These are phyloP conservation scores for Pinus albicaulis DNA, from an alignment of 75 land plant genomes.

Conservation along the genomic window DNA sequence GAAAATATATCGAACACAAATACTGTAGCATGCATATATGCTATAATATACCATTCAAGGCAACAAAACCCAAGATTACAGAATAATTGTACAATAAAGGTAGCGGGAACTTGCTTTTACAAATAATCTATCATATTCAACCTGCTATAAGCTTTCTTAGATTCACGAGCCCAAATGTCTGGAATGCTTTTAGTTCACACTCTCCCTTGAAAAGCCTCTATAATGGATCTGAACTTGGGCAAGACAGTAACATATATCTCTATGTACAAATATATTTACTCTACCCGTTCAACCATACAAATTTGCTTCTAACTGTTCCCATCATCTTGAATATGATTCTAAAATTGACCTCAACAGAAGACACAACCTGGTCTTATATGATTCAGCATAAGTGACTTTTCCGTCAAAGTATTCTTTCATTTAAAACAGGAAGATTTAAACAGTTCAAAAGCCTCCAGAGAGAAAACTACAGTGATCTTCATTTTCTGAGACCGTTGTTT, in stretches of 20 bases:
- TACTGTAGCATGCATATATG: background rate
- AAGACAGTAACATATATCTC: background rate
- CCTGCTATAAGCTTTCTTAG: background rate
- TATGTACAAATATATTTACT: background rate
- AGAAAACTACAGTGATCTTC: background rate
- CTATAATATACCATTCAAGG: background rate
- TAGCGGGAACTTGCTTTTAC: background rate
- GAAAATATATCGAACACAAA: background rate
- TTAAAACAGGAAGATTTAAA: background rate
- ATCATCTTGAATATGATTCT: background rate
- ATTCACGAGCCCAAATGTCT: background rate
- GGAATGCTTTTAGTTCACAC: background rate
- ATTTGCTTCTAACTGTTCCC: background rate
- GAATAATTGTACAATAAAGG: conserved; percentile 6
- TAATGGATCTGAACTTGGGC: background rate
- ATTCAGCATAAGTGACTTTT: background rate
- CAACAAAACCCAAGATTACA: background rate
- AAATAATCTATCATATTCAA: background rate
- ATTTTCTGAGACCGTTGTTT: conserved; percentile 2
- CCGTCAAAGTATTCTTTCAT: background rate
- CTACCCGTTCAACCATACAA: background rate
- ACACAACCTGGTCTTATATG: background rate
- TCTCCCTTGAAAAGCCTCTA: background rate
- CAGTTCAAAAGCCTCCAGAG: background rate
- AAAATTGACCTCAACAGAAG: background rate